phyloP scores from a whole-genome alignment of 2,329 filamentous ascomycete genomes.

The Fusarium haematococcum region DNA sequence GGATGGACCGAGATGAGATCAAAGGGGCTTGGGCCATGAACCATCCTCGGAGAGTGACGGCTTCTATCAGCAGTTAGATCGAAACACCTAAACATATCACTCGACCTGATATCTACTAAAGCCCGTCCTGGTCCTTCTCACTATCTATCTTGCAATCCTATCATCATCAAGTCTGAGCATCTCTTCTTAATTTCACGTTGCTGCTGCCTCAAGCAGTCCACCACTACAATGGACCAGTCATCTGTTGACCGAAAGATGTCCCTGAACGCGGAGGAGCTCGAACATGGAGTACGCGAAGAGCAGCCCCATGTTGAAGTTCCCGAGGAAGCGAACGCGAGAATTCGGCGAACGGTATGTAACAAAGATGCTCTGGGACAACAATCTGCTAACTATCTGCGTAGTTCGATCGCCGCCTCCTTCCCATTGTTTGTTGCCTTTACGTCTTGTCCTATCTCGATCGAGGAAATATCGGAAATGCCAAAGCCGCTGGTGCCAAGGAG shows the following conservation, averaged over 20 bases:
- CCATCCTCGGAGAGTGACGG: constrained; percentile 14
- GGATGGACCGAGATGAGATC: constrained; percentile 2
- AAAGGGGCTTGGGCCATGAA: not conserved
- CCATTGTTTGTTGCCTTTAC: constrained; percentile 25
- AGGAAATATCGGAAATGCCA: constrained; percentile 27
- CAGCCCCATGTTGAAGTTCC: not conserved
- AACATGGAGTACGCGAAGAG: constrained; percentile 8
- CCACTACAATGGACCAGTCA: constrained; percentile 1
- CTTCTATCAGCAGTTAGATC: not conserved
- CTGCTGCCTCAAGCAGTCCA: not conserved
- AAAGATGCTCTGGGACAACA: not conserved
- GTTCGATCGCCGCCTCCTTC: constrained; percentile 24
- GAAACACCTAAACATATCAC: not conserved
- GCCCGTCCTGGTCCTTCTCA: not conserved
- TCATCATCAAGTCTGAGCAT: not conserved
- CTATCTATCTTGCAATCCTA: not conserved
- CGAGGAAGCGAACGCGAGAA: constrained; percentile 4
- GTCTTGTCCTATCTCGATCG: constrained; percentile 29
- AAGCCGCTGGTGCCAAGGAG: constrained; percentile 22
- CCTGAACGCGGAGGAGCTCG: constrained; percentile 13
- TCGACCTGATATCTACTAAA: not conserved
- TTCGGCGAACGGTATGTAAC: not conserved
- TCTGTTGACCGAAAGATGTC: constrained; percentile 12
- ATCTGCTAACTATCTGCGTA: not conserved
- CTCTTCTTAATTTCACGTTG: not conserved